Evolutionary conservation across 1,284 basidiomycete genomes (phyloP), one percentile per base, ranked within the genome.

Genomic region (Laetiporus sulphureus): DNA sequence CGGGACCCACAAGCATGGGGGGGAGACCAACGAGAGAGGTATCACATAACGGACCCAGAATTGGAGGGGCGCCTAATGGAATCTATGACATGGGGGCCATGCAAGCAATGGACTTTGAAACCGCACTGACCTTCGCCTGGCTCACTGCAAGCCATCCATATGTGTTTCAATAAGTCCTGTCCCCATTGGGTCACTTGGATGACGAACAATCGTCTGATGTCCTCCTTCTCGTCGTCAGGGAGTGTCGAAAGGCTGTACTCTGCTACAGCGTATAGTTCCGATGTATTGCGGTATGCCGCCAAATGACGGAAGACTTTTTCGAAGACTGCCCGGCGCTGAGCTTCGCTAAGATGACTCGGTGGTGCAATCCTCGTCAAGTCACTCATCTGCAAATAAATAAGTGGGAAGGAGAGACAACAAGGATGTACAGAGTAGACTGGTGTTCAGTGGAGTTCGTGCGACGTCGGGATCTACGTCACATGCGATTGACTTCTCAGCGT

Each of bases 81-180:
- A n/a, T n/a, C n/a, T n/a, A n/a, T n/a, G n/a, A n/a, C n/a, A n/a
- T n/a, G n/a, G n/a, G n/a, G n/a, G n/a, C n/a, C n/a, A 16, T 13
- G 38, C 5, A 6, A 20, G n/a, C 22, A 2, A 21, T 10, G 22
- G n/a, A 30, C 4, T 25, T 5, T 36, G 16, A 27, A 21, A 22
- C 20, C 6, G 4, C 13, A 34, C 36, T 45, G 48, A 72, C 72
- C 68, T 60, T 60, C 61, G 3, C 64, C 68, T 7, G 69, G 69
- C 44, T 72, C 69, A 32, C 65, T 61, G 51, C 74, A 76, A 5
- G 67, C 67, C 19, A 64, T 52, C 70, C 72, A 77, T 7, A 71
- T 62, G 42, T 72, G 60, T 38, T 67, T 57, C 4, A 72, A 46
- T 12, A 77, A 48, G 3, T 59, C 56, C 35, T 75, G 67, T 0